Evolutionary conservation across 352 stramenopile genomes (phyloP), one percentile per base, ranked within the genome.

Genomic region (Phytophthora sp.): DNA sequence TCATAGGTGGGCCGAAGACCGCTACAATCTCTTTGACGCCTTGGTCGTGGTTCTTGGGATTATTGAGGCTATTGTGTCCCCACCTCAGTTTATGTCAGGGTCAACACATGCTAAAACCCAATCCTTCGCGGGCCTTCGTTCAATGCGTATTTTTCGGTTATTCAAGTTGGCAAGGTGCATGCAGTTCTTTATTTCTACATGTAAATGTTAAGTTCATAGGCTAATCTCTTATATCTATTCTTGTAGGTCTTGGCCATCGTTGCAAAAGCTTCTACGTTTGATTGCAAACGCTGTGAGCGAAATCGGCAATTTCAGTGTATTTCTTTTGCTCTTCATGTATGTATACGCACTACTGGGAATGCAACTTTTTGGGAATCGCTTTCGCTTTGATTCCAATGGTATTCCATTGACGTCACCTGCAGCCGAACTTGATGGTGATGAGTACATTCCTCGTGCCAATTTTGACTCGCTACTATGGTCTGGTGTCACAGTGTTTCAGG

Each of bases 251-350:
- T 98, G 94, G 94, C 88, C 92, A 28, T 96, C 88, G 5, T 76
- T 98, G 34, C 87, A 97, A 37, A 91, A 90, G 17, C 68, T 99
- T 44, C 72, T 98, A 13, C 53, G 66, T 11, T 97, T 91, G n/a
- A 97, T 99, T 24, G 50, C 82, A 44, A 89, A 79, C 44, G 96
- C 94, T 7, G 72, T 97, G 21, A 73, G 88, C 20, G 95, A 98
- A 52, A 78, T 98, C 17, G 76, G 72, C 39, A 97, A 97, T 69
- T 98, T 98, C 59, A 84, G 80, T 10, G 68, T 98, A 24, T 78
- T 99, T 1, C 77, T 99, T n/a, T 54, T 95, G 6, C 79, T 99
- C 10, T 98, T 98, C 63, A 91, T 98, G 61, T 97, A 96, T 57
- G 96, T 98, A 34, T 98, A 96, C 59, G 77, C 88, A 6, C 69